Base-by-base conservation (phyloP, 2,329 filamentous ascomycete genomes). In the Chrysoporthe cubensis region DNA sequence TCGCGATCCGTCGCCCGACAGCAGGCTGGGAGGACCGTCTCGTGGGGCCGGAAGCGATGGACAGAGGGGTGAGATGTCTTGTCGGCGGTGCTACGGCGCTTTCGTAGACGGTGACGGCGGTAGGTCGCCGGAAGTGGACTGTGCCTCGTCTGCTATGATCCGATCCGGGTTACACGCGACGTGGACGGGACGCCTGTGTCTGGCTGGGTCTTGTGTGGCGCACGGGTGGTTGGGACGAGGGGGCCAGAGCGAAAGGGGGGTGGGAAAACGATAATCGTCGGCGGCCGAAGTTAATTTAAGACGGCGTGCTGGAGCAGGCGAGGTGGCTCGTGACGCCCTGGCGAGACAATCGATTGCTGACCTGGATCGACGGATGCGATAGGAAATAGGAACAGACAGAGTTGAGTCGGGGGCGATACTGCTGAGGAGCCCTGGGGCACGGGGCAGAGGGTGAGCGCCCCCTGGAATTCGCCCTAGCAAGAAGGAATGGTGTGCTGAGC, bases 61-160 rank as follows among this genome's bases (percentile, higher is more conserved):
- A 60, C 32, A 18, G 43, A 26, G 18, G 37, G 9, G 32, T 32
- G 21, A 26, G 21, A 37, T 54, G 52, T 57, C 37, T 46, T 48
- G 42, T 34, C 44, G 52, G 21, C 34, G 42, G 66, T 63, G 50
- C 56, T 58, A 60, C 58, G 67, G 52, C 42, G 54, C 44, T 21
- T 37, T 64, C 48, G 62, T 26, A 44, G 61, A 59, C 18, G 13
- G 62, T 59, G 58, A 50, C 61, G 32, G 60, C 54, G 46, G 58
- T 40, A 68, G 60, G 26, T 59, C 52, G 63, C 64, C 42, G 58
- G 66, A 26, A 46, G 68, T 59, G 58, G 62, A 48, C 59, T 61
- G 42, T 61, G 42, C 59, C 59, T 61, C 59, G 59, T 46, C 59
- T 61, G 42, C 16, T 61, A 26, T 61, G 59, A 46, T 48, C 42